A percentile compares a stretch with the other conserved stretches of the same genome.
Conservation (phyloP, 108 stramenopile species). For the Halocafeteria seosinensis region DNA sequence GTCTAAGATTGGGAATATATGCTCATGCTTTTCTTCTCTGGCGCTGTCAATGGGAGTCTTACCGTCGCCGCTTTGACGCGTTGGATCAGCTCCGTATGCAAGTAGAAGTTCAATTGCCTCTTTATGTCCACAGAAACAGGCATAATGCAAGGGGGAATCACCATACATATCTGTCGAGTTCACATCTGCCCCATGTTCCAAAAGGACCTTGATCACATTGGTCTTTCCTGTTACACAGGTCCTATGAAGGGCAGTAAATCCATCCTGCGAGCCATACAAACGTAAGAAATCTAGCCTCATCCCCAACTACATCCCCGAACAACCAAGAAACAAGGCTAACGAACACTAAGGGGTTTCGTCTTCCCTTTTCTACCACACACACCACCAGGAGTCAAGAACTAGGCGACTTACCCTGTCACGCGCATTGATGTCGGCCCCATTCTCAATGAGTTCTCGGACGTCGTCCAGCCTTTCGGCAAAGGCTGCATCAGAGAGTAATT, state of each 20-base stretch:
- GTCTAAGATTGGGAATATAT: background rate
- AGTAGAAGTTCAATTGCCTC: background rate
- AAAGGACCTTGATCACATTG: background rate
- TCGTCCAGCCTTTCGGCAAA: background rate
- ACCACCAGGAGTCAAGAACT: too few relatives aligned
- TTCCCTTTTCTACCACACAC: too few relatives aligned
- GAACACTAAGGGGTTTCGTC: too few relatives aligned
- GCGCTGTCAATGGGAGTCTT: background rate
- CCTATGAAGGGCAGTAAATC: background rate
- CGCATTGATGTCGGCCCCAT: background rate
- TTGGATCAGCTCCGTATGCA: background rate
- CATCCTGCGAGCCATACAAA: constrained; percentile 1
- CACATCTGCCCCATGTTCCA: background rate
- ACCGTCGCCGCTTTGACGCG: background rate
- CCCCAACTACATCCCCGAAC: too few relatives aligned
- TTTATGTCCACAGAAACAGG: background rate
- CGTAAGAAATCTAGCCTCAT: too few relatives aligned
- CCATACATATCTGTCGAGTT: background rate
- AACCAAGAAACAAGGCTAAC: too few relatives aligned
- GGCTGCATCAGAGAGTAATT: background rate
- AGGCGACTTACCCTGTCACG: background rate
- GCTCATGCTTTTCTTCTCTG: background rate
- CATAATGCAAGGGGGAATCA: constrained; percentile 3
- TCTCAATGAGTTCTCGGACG: background rate
- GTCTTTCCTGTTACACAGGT: background rate